A percentile compares a stretch with the other conserved stretches of the same genome.
Evolutionary conservation across 73 alveolate species (phyloP).

Genomic region (Blepharisma stoltei): DNA sequence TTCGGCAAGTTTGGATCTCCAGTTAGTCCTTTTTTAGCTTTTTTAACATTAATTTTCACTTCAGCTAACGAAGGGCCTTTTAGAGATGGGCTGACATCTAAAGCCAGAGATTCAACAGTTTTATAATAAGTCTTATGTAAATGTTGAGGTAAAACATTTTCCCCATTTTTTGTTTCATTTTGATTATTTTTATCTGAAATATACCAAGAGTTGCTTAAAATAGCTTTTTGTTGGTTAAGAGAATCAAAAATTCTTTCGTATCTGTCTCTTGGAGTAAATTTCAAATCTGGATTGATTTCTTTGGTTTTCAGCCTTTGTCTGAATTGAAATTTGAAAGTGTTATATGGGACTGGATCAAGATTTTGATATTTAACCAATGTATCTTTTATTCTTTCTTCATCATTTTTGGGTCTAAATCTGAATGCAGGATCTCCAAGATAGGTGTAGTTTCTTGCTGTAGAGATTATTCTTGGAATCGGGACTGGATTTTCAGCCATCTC

Average conservation of each 20-base stretch:
- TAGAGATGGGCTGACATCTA: not conserved
- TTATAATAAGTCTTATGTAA: constrained; percentile 7
- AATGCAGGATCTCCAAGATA: constrained; percentile 4
- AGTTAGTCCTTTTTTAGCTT: too few species aligned
- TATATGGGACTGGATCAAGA: not conserved
- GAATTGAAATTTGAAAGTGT: not conserved
- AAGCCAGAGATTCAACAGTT: constrained; percentile 12
- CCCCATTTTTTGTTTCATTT: not conserved
- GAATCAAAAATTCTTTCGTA: constrained; percentile 36
- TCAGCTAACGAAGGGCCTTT: not conserved
- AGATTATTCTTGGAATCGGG: constrained; percentile 3
- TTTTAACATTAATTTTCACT: not conserved
- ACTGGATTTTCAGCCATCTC: constrained; percentile 8
- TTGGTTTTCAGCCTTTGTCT: constrained; percentile 31
- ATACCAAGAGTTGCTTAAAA: not conserved
- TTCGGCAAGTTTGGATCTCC: too few species aligned
- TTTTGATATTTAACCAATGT: not conserved
- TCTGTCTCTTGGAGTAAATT: constrained; percentile 39
- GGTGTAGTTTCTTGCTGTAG: not conserved
- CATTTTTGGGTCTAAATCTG: not conserved
- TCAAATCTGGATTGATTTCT: constrained; percentile 40
- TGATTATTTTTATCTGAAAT: not conserved
- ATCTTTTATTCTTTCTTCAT: not conserved
- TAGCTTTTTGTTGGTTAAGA: not conserved
- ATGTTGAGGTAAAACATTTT: not conserved